Evolutionary conservation across 768 basidiomycete genomes (phyloP), one percentile per base, ranked within the genome.

Genomic region (Mycena indigotica): DNA sequence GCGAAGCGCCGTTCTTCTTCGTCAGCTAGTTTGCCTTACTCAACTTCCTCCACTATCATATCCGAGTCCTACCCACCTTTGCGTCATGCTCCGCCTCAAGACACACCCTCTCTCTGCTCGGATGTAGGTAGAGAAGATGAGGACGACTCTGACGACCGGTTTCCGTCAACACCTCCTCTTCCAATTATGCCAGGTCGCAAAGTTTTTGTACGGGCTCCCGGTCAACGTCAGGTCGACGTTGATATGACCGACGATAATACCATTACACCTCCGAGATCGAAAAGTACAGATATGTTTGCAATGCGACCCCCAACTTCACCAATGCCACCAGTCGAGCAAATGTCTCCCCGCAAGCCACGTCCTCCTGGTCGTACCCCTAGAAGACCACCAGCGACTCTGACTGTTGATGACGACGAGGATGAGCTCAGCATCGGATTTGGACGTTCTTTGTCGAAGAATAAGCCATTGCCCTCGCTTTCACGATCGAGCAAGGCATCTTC

Each of bases 71-170:
- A 65, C 50, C 59, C 60, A 8, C 32, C 62, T 15, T 28, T 64
- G n/a, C 58, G 64, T 10, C 58, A 58, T 19, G 52, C 61, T 30
- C 35, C 49, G 2, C 53, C 55, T 25, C 56, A 55, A n/a, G 52
- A 29, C 21, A 91, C 89, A 0, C 89, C 89, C 0, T 90, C 88
- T 0, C 74, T 91, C 16, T 87, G 83, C 64, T 91, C 89, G 3
- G 89, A 91, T 66, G 86, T 88, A 56, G 87, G 86, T 35, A 72
- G 73, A 50, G 80, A 80, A 16, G 77, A 82, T 28, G 81, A 81
- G 29, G 74, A 71, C 1, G 77, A 76, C 50, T 75, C 76, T 4
- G 80, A 84, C 35, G 84, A 85, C 46, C 69, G 72, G 4, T 77
- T 76, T 3, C 80, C 79, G 1, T 80, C 81, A 5, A 85, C 85